Evolutionary conservation across 2,329 filamentous ascomycete species (phyloP).

Genomic region (Shiraia sp.): DNA sequence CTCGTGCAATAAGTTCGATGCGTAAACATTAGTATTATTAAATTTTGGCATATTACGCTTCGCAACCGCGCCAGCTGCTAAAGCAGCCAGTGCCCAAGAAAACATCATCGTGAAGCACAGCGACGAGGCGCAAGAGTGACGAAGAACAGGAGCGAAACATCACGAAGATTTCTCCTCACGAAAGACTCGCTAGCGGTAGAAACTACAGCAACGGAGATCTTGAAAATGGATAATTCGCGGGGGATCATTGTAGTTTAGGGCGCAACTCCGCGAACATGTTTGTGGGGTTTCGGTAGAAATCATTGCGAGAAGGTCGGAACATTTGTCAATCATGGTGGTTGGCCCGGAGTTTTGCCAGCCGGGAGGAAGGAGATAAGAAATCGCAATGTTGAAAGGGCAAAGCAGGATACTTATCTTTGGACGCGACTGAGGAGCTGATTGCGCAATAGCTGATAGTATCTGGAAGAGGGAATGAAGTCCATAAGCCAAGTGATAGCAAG

Average conservation of each 20-base stretch:
- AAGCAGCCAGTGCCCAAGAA: slow-evolving; percentile 10
- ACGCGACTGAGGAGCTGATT: too few species aligned
- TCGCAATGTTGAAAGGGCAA: not conserved
- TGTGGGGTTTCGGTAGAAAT: slow-evolving; percentile 21
- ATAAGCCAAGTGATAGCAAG: too few species aligned
- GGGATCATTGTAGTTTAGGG: slow-evolving; percentile 6
- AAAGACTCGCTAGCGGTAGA: not conserved
- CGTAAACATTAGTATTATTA: slow-evolving; percentile 21
- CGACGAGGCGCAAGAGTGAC: too few species aligned
- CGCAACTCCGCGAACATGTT: slow-evolving; percentile 12
- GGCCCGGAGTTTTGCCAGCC: slow-evolving; percentile 8
- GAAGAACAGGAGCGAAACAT: not conserved
- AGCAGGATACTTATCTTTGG: too few species aligned
- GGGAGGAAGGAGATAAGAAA: slow-evolving; percentile 1
- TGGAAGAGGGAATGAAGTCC: too few species aligned
- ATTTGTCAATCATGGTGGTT: slow-evolving; percentile 12
- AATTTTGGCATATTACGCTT: slow-evolving; percentile 8
- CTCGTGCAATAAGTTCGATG: slow-evolving; percentile 39
- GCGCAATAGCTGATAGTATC: too few species aligned
- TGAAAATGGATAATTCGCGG: slow-evolving; percentile 8
- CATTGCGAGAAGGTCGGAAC: slow-evolving; percentile 12
- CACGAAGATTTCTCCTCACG: not conserved
- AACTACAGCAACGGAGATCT: not conserved
- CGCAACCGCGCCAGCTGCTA: slow-evolving; percentile 9
- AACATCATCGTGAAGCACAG: too few species aligned